A percentile compares a stretch with the other conserved stretches of the same genome.
phyloP scores from a whole-genome alignment of 331 rosid genomes.

The Quercus tomentella region DNA sequence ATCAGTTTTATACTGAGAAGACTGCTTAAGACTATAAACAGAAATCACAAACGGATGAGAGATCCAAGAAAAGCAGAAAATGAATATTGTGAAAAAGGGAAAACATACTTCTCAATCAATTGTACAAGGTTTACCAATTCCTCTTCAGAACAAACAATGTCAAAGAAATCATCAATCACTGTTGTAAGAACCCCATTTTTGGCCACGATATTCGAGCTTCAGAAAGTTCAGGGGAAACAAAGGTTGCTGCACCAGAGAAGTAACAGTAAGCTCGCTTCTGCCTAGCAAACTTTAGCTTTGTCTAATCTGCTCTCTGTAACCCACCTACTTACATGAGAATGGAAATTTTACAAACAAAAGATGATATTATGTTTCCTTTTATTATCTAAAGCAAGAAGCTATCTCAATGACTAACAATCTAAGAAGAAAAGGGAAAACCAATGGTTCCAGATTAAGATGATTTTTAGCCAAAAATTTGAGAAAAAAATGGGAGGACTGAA shows the following conservation, averaged over 20 bases:
- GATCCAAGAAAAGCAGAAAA: neutral
- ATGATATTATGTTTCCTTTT: neutral
- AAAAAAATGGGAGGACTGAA: neutral
- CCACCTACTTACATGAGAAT: conserved; percentile 49
- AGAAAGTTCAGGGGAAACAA: conserved; percentile 49
- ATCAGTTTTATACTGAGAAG: neutral
- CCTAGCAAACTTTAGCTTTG: conserved; percentile 65
- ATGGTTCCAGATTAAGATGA: conserved; percentile 1
- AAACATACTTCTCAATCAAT: conserved; percentile 61
- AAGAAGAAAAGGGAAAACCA: neutral
- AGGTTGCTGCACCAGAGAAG: conserved; percentile 60
- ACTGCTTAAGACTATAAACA: neutral
- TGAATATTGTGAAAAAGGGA: neutral
- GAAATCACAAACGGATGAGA: neutral
- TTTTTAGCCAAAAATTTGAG: neutral
- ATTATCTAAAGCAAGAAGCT: neutral
- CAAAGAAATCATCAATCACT: conserved; percentile 80
- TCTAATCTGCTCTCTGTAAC: conserved; percentile 51
- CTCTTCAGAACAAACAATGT: conserved; percentile 60
- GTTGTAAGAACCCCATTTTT: conserved; percentile 68
- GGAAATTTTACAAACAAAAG: neutral
- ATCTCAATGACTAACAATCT: neutral
- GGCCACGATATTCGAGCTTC: conserved; percentile 79
- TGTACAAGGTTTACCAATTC: conserved; percentile 63
- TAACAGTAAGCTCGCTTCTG: conserved; percentile 62